Evolutionary conservation across 768 basidiomycete species (phyloP), one percentile per base, ranked within the genome.

Genomic region (Cystobasidium ongulense): DNA sequence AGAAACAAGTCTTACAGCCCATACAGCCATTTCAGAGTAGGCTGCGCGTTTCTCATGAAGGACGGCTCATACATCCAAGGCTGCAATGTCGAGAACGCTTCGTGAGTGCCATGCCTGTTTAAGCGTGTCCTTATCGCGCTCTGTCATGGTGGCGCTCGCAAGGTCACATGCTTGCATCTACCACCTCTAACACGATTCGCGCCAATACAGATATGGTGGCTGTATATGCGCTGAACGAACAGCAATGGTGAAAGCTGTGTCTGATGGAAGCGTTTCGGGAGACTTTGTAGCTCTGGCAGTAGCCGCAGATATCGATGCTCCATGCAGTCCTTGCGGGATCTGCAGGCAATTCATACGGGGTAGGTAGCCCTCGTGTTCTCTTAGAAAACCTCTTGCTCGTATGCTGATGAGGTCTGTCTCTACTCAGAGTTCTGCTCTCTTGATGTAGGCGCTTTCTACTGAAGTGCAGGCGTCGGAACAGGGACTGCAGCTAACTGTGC

Each of bases 151-250:
- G 68, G 36, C 13, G 54, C 27, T 8, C 1, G 0, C 27, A 0
- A 50, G 23, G 27, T 18, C 33, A 36, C 46, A 38, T 31, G 52
- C 43, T 53, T 38, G 2, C 11, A 25, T 27, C 38, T 18, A 0
- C 7, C 11, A 15, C 21, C 4, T 21, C 59, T 53, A 18, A 59
- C 29, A 18, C 27, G 27, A 35, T 53, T 29, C 21, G 5, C 38
- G 50, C 23, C 18, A 25, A 4, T 13, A 35, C 57, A 43, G 41
- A 18, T 57, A 95, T 29, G 93, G 93, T 3, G 91, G 86, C 0
- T 86, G 90, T 0, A 94, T 97, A 74, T 98, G 95, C 76, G 95
- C 95, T 0, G 95, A 99, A 80, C 84, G 94, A 35, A 97, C 95
- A 0, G 94, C 94, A 0, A 84, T 99, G 67, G 89, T 92, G n/a